Percentiles rank a stretch among this genome's conserved stretches.
phyloP scores from a whole-genome alignment of 768 basidiomycete genomes.

The Trichaptum fuscoviolaceum region DNA sequence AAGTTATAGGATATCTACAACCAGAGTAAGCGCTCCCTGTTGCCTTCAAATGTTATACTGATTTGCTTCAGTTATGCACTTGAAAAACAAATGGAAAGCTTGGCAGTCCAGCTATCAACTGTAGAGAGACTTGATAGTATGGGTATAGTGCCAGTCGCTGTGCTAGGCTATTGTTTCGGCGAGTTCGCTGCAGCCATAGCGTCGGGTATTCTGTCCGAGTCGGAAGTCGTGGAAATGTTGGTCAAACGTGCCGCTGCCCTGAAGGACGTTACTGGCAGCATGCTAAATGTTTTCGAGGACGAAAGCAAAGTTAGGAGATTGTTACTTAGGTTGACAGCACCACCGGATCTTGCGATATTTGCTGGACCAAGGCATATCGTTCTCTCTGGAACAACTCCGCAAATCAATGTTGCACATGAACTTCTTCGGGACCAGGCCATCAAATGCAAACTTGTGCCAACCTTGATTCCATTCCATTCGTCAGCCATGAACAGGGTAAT shows the following conservation, averaged over 20 bases:
- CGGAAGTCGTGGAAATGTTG: conserved; percentile 1
- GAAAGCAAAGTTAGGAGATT: background rate
- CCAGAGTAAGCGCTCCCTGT: too few species aligned
- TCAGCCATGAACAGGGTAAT: background rate
- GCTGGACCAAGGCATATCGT: conserved; percentile 8
- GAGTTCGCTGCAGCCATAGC: conserved; percentile 7
- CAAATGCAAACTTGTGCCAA: background rate
- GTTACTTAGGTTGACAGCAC: conserved; percentile 1
- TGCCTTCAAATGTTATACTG: background rate
- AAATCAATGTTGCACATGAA: background rate
- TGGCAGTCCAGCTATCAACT: conserved; percentile 5
- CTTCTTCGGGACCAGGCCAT: background rate
- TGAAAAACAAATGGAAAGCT: conserved; percentile 5
- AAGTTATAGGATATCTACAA: too few species aligned
- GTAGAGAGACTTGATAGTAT: background rate
- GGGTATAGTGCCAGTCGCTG: conserved; percentile 6
- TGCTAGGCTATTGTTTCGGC: conserved; percentile 10
- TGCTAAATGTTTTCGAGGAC: conserved; percentile 9
- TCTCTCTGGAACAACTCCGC: background rate
- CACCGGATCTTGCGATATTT: conserved; percentile 5
- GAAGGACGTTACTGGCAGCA: background rate
- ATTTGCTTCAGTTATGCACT: background rate
- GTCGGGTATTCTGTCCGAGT: conserved; percentile 1
- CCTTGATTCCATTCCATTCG: background rate
- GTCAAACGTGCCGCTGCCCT: conserved; percentile 5